Evolutionary conservation across 116 monocot genomes (phyloP), one percentile per base, ranked within the genome.

Genomic region (Trichopus zeylanicus): DNA sequence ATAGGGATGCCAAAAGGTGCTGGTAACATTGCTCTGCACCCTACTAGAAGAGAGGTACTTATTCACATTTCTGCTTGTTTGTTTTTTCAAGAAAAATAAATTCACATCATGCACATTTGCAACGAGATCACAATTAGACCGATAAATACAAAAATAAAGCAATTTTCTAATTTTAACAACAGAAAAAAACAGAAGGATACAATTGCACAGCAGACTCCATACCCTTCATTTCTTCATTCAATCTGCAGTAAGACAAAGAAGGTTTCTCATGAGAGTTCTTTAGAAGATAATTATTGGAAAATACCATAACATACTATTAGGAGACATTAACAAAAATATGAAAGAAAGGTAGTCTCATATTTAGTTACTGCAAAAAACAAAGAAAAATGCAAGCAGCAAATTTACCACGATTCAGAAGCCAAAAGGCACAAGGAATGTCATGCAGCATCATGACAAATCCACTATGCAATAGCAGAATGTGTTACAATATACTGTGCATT

Each of bases 181-280:
- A 56, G 22, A 35, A 61, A 63, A 12, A 48, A 59, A 26, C 10
- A 64, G 46, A 74, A 87, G 91, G 91, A 97, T 97, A 97, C 95
- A 90, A 32, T 66, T 90, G 87, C 77, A 87, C 60, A 32, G 90
- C 76, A 38, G 90, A 70, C 60, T 90, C 91, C 74, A 97, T 69
- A 64, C 87, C 77, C 70, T 85, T 97, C 81, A 97, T 67, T 84
- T 97, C 91, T 55, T 90, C 95, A 68, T 86, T 97, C 68, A 97
- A 77, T 77, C 95, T 97, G 79, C 27, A 48, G 26, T 51, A 51
- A 31, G 59, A 34, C 61, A 38, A 60, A 34, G 68, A 65, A 59
- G 30, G 32, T 16, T 58, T 20, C 25, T 54, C 53, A 71, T n/a
- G 46, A 2, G 59, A 65, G 20, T 23, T 9, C 31, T 29, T 20